Evolutionary conservation across 805 yeast species (phyloP).

Genomic region (Wickerhamomyces subpelliculosus): DNA sequence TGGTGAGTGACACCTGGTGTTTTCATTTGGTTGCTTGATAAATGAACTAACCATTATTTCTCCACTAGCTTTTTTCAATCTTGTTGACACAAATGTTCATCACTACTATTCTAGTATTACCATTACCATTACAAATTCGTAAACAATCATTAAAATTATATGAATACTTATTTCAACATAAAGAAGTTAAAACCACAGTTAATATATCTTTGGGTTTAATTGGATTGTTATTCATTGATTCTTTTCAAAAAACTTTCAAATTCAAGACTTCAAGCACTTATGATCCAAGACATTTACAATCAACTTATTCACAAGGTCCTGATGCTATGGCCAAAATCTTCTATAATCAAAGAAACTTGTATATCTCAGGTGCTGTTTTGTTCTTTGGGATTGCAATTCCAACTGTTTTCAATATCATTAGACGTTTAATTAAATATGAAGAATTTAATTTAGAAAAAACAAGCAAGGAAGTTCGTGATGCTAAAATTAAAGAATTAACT

Average conservation of each 20-base stretch:
- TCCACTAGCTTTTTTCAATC: conserved; percentile 34
- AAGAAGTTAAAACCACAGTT: conserved; percentile 39
- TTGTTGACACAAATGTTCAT: conserved; percentile 46
- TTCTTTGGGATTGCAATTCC: conserved; percentile 48
- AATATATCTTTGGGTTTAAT: conserved; percentile 36
- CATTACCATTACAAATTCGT: conserved; percentile 46
- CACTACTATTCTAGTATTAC: conserved; percentile 42
- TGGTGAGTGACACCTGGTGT: conserved; percentile 6
- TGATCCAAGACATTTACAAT: conserved; percentile 18
- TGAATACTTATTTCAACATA: conserved; percentile 26
- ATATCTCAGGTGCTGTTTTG: conserved; percentile 56
- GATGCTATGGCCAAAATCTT: conserved; percentile 55
- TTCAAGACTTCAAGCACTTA: conserved; percentile 20
- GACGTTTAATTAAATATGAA: conserved; percentile 44
- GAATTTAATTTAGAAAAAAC: conserved; percentile 19
- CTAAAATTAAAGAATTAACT: conserved; percentile 24
- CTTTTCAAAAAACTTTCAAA: conserved; percentile 37
- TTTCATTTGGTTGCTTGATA: background rate
- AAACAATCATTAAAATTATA: conserved; percentile 33
- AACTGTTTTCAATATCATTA: conserved; percentile 45
- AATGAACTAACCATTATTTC: conserved; percentile 13
- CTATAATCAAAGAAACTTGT: conserved; percentile 56
- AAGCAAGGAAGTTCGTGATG: conserved; percentile 10
- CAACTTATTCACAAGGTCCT: conserved; percentile 26
- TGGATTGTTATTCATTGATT: conserved; percentile 45